Evolutionary conservation across 352 stramenopile species (phyloP), one percentile per base, ranked within the genome.

Genomic region (Pythium oligandrum): DNA sequence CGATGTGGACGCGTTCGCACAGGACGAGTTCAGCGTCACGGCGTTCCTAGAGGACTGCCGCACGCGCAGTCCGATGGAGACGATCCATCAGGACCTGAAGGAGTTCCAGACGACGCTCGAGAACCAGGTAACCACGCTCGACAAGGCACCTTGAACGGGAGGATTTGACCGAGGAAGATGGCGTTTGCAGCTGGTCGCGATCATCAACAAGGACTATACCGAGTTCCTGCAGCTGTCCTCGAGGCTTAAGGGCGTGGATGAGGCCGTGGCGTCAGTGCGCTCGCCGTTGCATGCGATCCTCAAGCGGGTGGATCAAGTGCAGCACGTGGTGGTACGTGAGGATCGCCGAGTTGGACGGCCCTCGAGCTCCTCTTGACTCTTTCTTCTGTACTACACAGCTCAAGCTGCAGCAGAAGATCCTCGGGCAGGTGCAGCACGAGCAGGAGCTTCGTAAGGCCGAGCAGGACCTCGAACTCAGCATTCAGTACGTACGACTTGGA

Each of bases 161-260:
- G 30, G 43, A 59, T 46, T 6, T 48, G 3, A 9, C 9, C 6
- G 34, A 43, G 10, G 38, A 12, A 42, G 11, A 45, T 33, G 4
- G 12, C 12, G 11, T 37, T 4, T 30, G 7, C 52, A 87, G 70
- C 73, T 95, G 34, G 85, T 95, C 10, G 75, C 81, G 40, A 93
- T 95, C 61, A 95, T 95, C 69, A 91, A 95, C 52, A 72, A 92
- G 39, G 85, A 95, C 65, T 95, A 95, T 55, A 72, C 81, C 45
- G 85, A 95, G 70, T 95, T 95, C 53, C 68, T 95, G 40, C 85
- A 95, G 70, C 77, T 95, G 45, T 95, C 85, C 40, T 87, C 82
- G 44, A 88, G 84, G 62, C 73, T 95, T 33, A 91, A 92, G 57
- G 85, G 81, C 26, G 83, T 95, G 33, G 84, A 95, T 49, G 85